Evolutionary conservation across 2,329 filamentous ascomycete species (phyloP), one percentile per base, ranked within the genome.

Genomic region (Aspergillus sp.): DNA sequence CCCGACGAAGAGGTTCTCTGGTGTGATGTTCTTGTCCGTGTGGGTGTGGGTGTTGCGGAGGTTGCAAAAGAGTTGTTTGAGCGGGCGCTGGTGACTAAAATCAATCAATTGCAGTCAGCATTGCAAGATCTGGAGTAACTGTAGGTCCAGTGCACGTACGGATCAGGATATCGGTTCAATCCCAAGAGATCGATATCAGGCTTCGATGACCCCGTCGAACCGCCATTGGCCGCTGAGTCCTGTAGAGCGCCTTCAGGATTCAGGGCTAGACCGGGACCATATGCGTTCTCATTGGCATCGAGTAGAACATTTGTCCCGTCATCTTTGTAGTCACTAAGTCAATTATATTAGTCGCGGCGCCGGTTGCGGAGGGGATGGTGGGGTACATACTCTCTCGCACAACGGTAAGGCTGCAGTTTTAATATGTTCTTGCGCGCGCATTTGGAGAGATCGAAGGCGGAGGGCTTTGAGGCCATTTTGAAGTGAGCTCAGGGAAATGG

Each of bases 261-360:
- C 48, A 87, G 66, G 2, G 81, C 78, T 48, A 97, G 79, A 2
- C 90, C 89, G 0, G 95, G 93, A 0, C 95, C 95, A 69, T 89
- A 97, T 58, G 95, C 92, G 71, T 99, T 99, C 79, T 99, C 95
- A 70, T 99, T 99, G 66, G 95, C 95, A 73, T 99, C 95, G 64
- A 99, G 89, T 52, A 99, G 88, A 68, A 98, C 87, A 71, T 98
- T 98, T 58, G 87, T 93, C 65, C 95, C 95, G 72, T 99, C 90
- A 74, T 99, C 93, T 80, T 99, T 97, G 84, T 99, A 98, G 83
- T 99, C 95, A 79, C 91, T 96, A 71, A 69, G 50, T 66, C 62
- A 62, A 73, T 63, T 69, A 65, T 24, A 17, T 44, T 41, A 50
- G 38, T 49, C 17, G 62, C 48, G 48, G n/a, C 32, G 55, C 52